Conservation (phyloP, 148 eudicot species). For the Rhododendron kiyosumense region DNA sequence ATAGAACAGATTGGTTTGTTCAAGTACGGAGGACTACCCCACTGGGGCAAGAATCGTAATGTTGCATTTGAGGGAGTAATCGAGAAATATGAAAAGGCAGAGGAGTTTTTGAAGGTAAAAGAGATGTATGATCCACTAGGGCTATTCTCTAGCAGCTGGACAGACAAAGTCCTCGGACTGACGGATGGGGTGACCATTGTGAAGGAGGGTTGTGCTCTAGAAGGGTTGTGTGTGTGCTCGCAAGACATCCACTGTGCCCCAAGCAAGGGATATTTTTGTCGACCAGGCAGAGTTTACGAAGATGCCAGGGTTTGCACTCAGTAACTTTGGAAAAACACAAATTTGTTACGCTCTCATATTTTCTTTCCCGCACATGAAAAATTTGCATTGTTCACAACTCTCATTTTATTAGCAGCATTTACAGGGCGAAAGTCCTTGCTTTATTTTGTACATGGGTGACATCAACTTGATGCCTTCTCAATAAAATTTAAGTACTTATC, state of each 20-base stretch:
- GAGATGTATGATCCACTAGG: slow-evolving; percentile 59
- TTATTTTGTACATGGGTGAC: background rate
- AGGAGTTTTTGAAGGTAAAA: slow-evolving; percentile 50
- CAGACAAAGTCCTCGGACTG: slow-evolving; percentile 60
- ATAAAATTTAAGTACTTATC: no score
- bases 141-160: slow-evolving; percentile 76
- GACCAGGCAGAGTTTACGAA: slow-evolving; percentile 47
- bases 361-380: background rate
- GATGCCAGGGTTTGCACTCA: slow-evolving; percentile 66
- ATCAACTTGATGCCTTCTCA: background rate
- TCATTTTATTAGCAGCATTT: background rate
- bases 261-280: slow-evolving; percentile 57
- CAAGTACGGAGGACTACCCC: slow-evolving; percentile 73
- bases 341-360: background rate
- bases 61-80: slow-evolving; percentile 59
- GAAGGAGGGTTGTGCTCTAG: slow-evolving; percentile 69
- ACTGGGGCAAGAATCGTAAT: slow-evolving; percentile 92
- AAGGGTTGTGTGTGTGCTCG: slow-evolving; percentile 77
- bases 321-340: background rate
- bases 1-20: slow-evolving; percentile 74
- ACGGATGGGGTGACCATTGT: slow-evolving; percentile 28
- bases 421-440: background rate
- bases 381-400: background rate
- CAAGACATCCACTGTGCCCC: slow-evolving; percentile 74
- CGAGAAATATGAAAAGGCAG: slow-evolving; percentile 39